Evolutionary conservation across 192 early-diverging fungal species (phyloP).

Genomic region (Paraglomus occultum): DNA sequence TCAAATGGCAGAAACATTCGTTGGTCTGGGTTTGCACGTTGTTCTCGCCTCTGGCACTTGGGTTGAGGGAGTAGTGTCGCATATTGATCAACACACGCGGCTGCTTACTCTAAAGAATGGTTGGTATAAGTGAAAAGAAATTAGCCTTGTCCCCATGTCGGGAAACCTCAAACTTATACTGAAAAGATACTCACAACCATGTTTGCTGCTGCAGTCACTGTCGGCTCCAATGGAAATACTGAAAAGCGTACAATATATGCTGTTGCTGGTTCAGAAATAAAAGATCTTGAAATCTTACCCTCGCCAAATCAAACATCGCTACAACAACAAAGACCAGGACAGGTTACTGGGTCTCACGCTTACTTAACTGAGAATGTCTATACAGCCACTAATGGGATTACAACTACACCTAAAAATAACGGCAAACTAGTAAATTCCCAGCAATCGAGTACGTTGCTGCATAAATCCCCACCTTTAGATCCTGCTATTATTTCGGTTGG

Average conservation of each 20-base stretch:
- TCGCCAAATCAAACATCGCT: constrained; percentile 25
- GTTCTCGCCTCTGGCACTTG: constrained; percentile 48
- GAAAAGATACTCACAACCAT: neutral
- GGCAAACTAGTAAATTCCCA: neutral
- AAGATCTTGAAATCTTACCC: constrained; percentile 58
- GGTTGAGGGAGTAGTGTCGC: constrained; percentile 57
- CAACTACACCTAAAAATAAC: constrained; percentile 10
- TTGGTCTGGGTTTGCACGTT: constrained; percentile 56
- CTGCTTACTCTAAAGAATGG: constrained; percentile 62
- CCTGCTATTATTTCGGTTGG: constrained; percentile 63
- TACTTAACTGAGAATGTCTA: neutral
- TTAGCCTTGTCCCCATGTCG: neutral
- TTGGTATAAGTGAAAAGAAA: too few species aligned
- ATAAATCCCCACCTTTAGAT: constrained; percentile 41
- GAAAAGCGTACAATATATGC: constrained; percentile 40
- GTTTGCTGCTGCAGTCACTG: constrained; percentile 13
- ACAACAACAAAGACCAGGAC: constrained; percentile 30
- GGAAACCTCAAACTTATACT: too few species aligned
- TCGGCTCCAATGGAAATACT: constrained; percentile 29
- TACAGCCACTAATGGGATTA: neutral
- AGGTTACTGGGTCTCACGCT: neutral
- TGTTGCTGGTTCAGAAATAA: constrained; percentile 63
- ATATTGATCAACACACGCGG: constrained; percentile 60
- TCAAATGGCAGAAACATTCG: constrained; percentile 53
- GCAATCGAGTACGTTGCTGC: constrained; percentile 9